Evolutionary conservation across 805 yeast genomes (phyloP), one percentile per base, ranked within the genome.

Genomic region (Lipomyces mesembrius): DNA sequence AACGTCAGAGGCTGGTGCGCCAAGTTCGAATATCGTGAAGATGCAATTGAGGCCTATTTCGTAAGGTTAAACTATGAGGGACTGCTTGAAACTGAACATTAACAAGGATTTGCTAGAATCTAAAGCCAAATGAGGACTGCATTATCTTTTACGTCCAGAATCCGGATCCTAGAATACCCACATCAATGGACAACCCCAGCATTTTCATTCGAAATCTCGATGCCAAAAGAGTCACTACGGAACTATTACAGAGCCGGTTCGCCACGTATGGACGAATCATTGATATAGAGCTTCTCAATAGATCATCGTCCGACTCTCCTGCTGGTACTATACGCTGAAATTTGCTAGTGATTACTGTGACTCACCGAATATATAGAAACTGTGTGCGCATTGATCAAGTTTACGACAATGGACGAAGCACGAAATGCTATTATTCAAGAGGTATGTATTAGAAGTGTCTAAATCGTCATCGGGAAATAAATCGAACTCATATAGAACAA

Each of bases 11-110:
- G 72, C 12, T 91, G 96, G 95, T 91, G 87, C 74, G 84, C 88
- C 67, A 89, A 89, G 75, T 91, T 87, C 79, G 90, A 87, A 1
- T 91, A 84, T 75, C 84, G 97, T 61, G 96, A 90, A 75, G 96
- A 91, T 77, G 97, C 97, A 2, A 91, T 91, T 57, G 83, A 90
- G 73, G 94, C 96, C 0, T 91, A 85, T 79, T 92, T 94, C 2
- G 70, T 67, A 57, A n/a, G 68, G 55, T 25, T n/a, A 14, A 37
- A 14, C 14, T n/a, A 6, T 54, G 14, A 27, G 12, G 5, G 4
- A 20, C 12, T 20, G 91, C 89, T 90, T 96, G 96, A 91, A 92
- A 0, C 92, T 89, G 77, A 90, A 90, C 74, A 82, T 90, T 58
- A 92, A 29, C 55, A 12, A 52, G 9, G 22, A n/a, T 43, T 43